Percentiles rank a stretch among this genome's conserved stretches.
phyloP scores from a whole-genome alignment of 225 moss, liverwort and hornwort species.

The Climacium dendroides region DNA sequence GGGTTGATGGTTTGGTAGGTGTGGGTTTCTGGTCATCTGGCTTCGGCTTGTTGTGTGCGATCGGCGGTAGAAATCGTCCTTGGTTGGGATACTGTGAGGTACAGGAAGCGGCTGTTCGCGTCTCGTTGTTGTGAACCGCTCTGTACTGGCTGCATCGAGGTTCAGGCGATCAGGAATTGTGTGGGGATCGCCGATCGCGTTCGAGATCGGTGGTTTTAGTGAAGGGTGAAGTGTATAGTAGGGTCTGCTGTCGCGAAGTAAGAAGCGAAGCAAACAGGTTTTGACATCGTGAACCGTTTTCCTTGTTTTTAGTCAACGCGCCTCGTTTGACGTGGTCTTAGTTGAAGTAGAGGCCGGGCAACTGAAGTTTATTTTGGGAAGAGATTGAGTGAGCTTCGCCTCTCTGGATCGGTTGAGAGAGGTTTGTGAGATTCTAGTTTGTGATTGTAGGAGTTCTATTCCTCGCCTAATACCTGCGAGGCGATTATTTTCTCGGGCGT shows the following conservation, averaged over 20 bases:
- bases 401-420: not conserved
- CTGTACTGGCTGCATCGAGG: not conserved
- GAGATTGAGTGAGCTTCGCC: not conserved
- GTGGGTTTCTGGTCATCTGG: not conserved
- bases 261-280: not conserved
- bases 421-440: not conserved
- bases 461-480: not conserved
- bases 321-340: not conserved
- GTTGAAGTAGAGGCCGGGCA: not conserved
- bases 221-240: not conserved
- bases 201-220: slow-evolving; percentile 9
- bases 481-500: not conserved
- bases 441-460: not conserved
- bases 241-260: not conserved
- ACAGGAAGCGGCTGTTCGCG: not conserved
- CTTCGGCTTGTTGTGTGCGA: not conserved
- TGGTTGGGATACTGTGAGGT: not conserved
- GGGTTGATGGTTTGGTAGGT: not conserved
- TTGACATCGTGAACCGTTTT: not conserved
- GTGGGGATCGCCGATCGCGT: slow-evolving; percentile 11
- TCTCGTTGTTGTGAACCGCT: not conserved
- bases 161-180: not conserved
- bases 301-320: not conserved
- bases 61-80: slow-evolving; percentile 1
- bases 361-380: not conserved